These are phyloP conservation scores for Oryza meyeriana DNA, from an alignment of 176 grass and related monocot species.

Conservation along the genomic window DNA sequence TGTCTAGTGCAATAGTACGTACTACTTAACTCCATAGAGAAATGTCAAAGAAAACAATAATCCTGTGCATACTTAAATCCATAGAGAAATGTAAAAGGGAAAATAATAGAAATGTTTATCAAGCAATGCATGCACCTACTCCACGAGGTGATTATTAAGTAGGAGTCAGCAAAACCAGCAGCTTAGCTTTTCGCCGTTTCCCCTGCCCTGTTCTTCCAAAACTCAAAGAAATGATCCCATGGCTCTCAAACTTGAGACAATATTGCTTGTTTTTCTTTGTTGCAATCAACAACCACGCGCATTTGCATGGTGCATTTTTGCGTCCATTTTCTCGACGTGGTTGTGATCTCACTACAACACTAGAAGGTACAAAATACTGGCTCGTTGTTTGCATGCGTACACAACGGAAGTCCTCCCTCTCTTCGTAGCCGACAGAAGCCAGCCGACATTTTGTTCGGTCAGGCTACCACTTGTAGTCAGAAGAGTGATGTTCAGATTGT, in stretches of 20 bases:
- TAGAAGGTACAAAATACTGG: background rate
- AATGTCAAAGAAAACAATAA: background rate
- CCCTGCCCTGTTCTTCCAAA: too few relatives aligned
- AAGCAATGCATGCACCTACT: background rate
- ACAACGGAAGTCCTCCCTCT: background rate
- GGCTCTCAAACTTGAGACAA: background rate
- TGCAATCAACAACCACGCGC: background rate
- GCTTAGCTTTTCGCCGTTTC: background rate
- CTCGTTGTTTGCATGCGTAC: background rate
- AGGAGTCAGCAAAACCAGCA: background rate
- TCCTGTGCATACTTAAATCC: background rate
- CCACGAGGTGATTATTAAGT: conserved; percentile 15
- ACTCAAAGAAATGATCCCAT: background rate
- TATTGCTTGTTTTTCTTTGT: background rate
- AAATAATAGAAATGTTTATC: background rate
- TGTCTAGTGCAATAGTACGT: background rate
- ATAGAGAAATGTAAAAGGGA: background rate
- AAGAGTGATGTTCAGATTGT: conserved; percentile 8
- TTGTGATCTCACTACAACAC: background rate
- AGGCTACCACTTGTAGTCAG: background rate
- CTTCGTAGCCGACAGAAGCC: conserved; percentile 11
- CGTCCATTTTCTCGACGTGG: background rate
- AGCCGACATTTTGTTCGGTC: conserved; percentile 24
- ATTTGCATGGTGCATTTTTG: background rate
- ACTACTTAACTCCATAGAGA: background rate